These are phyloP conservation scores for Zygoascus ofunaensis DNA, from an alignment of 805 yeast genomes.

Conservation along the genomic window DNA sequence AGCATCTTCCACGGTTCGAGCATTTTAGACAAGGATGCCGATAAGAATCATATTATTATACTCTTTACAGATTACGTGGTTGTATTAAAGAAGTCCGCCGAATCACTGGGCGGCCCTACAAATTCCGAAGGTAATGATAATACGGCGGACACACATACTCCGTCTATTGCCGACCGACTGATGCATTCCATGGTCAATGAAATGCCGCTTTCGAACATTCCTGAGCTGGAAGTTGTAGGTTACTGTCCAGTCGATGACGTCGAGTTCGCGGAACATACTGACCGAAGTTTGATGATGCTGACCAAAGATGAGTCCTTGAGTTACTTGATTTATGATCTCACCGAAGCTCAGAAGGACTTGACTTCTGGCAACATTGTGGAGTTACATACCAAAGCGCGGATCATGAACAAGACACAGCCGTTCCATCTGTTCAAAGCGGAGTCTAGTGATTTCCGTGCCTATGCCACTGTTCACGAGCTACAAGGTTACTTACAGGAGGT, in stretches of 20 bases:
- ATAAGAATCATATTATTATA: constrained; percentile 47
- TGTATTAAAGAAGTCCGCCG: constrained; percentile 34
- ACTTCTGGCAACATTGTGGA: constrained; percentile 39
- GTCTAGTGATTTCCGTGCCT: constrained; percentile 7
- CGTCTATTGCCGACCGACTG: constrained; percentile 66
- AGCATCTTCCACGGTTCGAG: constrained; percentile 51
- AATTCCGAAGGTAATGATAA: constrained; percentile 37
- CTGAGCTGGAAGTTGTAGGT: constrained; percentile 55
- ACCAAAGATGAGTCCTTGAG: constrained; percentile 12
- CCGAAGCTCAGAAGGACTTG: constrained; percentile 19
- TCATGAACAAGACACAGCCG: constrained; percentile 70
- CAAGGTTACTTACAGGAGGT: constrained; percentile 27
- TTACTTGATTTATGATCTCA: constrained; percentile 22
- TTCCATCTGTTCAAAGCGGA: constrained; percentile 64
- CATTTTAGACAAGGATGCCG: constrained; percentile 22
- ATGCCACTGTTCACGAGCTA: constrained; percentile 31
- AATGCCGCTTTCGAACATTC: constrained; percentile 56
- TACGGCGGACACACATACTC: constrained; percentile 32
- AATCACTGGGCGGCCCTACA: constrained; percentile 15
- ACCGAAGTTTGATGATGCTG: constrained; percentile 1
- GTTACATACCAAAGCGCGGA: constrained; percentile 55
- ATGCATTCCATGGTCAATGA: constrained; percentile 89
- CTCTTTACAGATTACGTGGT: constrained; percentile 75
- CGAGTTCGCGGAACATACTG: constrained; percentile 38
- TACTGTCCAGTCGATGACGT: constrained; percentile 59